These are phyloP conservation scores for Coemansia sp. DNA, from an alignment of 192 early-diverging fungal species.

Conservation along the genomic window DNA sequence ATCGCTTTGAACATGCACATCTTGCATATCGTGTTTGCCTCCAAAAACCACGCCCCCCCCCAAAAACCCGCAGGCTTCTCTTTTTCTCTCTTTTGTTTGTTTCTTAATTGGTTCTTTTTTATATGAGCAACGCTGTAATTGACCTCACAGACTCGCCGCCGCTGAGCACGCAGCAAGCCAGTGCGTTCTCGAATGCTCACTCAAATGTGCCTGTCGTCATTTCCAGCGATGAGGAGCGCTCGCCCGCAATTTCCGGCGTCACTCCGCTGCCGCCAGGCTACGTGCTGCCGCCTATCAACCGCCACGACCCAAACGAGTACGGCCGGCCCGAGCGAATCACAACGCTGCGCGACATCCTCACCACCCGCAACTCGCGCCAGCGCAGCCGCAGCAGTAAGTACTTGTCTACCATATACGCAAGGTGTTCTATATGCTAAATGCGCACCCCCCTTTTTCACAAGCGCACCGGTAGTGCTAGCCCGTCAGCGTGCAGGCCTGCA, in stretches of 20 bases:
- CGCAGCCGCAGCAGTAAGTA: slow-evolving; percentile 26
- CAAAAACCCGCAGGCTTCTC: background rate
- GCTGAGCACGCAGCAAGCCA: slow-evolving; percentile 5
- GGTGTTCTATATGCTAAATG: background rate
- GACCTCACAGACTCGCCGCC: slow-evolving; percentile 38
- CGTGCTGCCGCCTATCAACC: slow-evolving; percentile 30
- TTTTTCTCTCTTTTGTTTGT: background rate
- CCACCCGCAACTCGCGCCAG: slow-evolving; percentile 23
- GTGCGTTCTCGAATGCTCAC: background rate
- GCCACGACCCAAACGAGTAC: slow-evolving; percentile 11
- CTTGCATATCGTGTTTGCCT: slow-evolving; percentile 5
- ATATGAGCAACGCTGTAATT: slow-evolving; percentile 28
- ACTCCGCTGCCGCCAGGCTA: slow-evolving; percentile 29
- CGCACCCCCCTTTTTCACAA: background rate
- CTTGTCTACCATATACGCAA: background rate
- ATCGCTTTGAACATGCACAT: background rate
- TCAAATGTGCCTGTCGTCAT: slow-evolving; percentile 9
- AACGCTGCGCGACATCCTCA: slow-evolving; percentile 37
- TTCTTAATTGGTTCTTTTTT: background rate
- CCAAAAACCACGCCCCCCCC: background rate
- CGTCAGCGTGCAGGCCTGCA: slow-evolving; percentile 13
- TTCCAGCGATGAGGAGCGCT: slow-evolving; percentile 38
- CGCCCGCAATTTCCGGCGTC: slow-evolving; percentile 5
- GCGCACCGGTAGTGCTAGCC: slow-evolving; percentile 8
- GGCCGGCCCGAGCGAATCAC: slow-evolving; percentile 43